A percentile compares a stretch with the other conserved stretches of the same genome.
These are phyloP conservation scores for Takashimella koratensis DNA, from an alignment of 1,284 basidiomycete genomes.

Conservation along the genomic window DNA sequence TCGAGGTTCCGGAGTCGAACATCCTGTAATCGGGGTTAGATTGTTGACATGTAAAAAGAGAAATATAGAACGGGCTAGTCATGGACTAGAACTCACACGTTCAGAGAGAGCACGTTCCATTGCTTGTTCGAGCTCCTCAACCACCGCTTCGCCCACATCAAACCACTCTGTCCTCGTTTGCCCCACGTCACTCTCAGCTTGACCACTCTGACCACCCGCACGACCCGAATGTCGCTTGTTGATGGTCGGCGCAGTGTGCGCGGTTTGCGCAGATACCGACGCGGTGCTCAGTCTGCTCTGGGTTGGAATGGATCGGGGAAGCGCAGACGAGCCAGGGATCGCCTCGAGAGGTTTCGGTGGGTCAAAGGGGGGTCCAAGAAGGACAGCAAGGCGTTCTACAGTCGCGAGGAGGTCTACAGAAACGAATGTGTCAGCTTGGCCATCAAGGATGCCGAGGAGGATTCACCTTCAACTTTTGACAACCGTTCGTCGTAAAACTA, in stretches of 20 bases:
- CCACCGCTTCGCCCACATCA: constrained; percentile 36
- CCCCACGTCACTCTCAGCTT: not conserved
- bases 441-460: too few relatives aligned
- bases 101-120: constrained; percentile 32
- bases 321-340: constrained; percentile 19
- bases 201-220: not conserved
- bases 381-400: constrained; percentile 24
- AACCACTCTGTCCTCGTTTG: constrained; percentile 16
- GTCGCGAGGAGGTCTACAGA: constrained; percentile 16
- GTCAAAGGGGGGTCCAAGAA: constrained; percentile 41
- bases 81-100: constrained; percentile 23
- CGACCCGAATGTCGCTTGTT: constrained; percentile 12
- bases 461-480: constrained; percentile 31
- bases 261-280: not conserved
- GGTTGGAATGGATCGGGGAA: not conserved
- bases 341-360: constrained; percentile 31
- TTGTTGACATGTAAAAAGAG: too few relatives aligned
- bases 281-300: not conserved
- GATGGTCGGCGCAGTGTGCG: constrained; percentile 10
- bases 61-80: not conserved
- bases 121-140: constrained; percentile 28
- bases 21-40: constrained; percentile 26
- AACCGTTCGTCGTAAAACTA: constrained; percentile 40
- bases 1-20: constrained; percentile 29
- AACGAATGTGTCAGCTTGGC: too few relatives aligned